A percentile compares a stretch with the other conserved stretches of the same genome.
These are phyloP conservation scores for Thelonectria blattea DNA, from an alignment of 2,329 filamentous ascomycete genomes.

Conservation along the genomic window DNA sequence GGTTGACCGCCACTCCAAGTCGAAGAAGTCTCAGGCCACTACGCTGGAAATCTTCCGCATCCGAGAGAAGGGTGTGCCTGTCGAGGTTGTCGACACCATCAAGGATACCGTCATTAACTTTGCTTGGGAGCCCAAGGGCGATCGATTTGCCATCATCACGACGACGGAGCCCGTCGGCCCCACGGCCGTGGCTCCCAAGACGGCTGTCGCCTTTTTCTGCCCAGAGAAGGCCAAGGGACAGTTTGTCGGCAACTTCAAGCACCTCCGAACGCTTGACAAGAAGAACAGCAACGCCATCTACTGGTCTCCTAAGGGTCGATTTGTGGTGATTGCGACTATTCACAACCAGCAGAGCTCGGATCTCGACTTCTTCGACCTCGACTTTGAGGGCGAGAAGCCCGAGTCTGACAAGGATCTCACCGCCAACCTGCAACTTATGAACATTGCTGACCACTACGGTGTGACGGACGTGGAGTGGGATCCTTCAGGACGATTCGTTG, in stretches of 20 bases:
- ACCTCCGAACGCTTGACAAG: constrained; percentile 93
- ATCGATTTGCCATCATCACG: constrained; percentile 96
- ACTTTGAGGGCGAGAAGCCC: constrained; percentile 96
- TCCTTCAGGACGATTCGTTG: constrained; percentile 91
- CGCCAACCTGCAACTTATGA: constrained; percentile 94
- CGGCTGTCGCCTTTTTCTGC: constrained; percentile 93
- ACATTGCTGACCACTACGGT: constrained; percentile 92
- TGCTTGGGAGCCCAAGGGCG: constrained; percentile 98
- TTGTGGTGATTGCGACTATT: constrained; percentile 92
- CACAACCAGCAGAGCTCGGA: constrained; percentile 93
- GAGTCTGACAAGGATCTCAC: constrained; percentile 93
- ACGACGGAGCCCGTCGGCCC: constrained; percentile 81
- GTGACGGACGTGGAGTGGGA: constrained; percentile 99
- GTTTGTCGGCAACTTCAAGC: constrained; percentile 90
- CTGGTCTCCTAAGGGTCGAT: constrained; percentile 95
- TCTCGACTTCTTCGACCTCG: constrained; percentile 96
- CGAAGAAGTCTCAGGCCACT: constrained; percentile 96
- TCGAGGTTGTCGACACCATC: constrained; percentile 96
- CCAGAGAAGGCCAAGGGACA: constrained; percentile 90
- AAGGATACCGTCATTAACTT: constrained; percentile 99
- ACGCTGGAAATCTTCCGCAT: constrained; percentile 99
- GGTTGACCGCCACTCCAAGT: constrained; percentile 98
- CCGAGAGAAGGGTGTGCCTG: constrained; percentile 95
- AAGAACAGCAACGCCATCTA: constrained; percentile 99
- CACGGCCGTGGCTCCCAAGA: constrained; percentile 89